Evolutionary conservation across 441 rosid genomes (phyloP).

Genomic region (Erysimum cheiri): DNA sequence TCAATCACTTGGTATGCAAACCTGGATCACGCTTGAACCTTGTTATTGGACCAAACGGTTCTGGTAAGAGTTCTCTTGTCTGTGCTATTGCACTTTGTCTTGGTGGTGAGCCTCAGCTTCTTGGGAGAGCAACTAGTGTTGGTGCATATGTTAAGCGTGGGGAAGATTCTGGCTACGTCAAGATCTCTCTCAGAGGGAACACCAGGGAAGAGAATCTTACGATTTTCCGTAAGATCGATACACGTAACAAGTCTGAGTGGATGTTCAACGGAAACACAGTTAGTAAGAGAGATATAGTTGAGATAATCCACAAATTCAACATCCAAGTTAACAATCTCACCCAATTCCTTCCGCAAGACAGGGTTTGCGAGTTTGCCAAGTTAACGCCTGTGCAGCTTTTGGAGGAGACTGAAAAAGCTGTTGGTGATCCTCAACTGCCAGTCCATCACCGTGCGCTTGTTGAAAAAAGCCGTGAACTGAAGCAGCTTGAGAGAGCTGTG

Average conservation of each 20-base stretch:
- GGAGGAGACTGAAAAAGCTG: slow-evolving; percentile 98
- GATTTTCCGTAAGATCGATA: slow-evolving; percentile 78
- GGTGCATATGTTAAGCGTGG: slow-evolving; percentile 97
- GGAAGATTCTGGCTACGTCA: slow-evolving; percentile 76
- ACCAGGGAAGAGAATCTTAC: slow-evolving; percentile 55
- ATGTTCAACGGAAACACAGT: slow-evolving; percentile 68
- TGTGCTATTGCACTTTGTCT: slow-evolving; percentile 97
- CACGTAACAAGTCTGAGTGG: slow-evolving; percentile 96
- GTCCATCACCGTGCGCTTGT: slow-evolving; percentile 77
- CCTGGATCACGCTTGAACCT: slow-evolving; percentile 92
- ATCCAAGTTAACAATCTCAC: slow-evolving; percentile 97
- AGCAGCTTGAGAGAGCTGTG: slow-evolving; percentile 74
- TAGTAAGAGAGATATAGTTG: slow-evolving; percentile 72
- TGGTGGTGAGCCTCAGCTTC: slow-evolving; percentile 97
- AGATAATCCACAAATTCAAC: slow-evolving; percentile 74
- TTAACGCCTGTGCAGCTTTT: slow-evolving; percentile 90
- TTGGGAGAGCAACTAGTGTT: slow-evolving; percentile 88
- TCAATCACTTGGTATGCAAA: slow-evolving; percentile 73
- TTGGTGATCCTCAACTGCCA: slow-evolving; percentile 94
- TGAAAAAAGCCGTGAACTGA: slow-evolving; percentile 77
- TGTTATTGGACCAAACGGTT: slow-evolving; percentile 96
- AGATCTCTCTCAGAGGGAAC: slow-evolving; percentile 77
- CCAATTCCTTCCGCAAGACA: slow-evolving; percentile 95
- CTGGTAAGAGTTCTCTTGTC: slow-evolving; percentile 96
- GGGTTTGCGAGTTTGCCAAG: slow-evolving; percentile 97